Evolutionary conservation across 139 green algal genomes (phyloP).

Genomic region (Limnomonas spitsbergensis): DNA sequence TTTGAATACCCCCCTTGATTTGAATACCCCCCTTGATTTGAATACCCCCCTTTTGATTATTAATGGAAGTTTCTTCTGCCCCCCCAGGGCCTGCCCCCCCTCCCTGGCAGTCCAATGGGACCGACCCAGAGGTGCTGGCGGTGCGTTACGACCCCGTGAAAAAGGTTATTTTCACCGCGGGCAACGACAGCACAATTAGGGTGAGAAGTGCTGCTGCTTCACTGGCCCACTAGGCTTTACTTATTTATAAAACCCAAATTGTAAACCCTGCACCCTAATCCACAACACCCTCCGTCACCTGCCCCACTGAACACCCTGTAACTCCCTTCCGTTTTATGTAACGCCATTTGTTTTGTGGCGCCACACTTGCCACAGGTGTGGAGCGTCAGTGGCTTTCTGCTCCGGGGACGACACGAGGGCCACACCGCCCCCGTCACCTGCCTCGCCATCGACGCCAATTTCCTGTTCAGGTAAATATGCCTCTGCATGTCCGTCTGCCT

Average conservation of each 20-base stretch:
- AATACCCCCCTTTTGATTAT: too few relatives aligned
- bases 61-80: too few relatives aligned
- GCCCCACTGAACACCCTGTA: too few relatives aligned
- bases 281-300: too few relatives aligned
- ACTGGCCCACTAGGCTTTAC: too few relatives aligned
- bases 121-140: constrained; percentile 56
- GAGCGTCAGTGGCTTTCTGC: constrained; percentile 33
- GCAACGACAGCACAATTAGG: constrained; percentile 54
- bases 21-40: too few relatives aligned
- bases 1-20: too few relatives aligned
- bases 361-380: constrained; percentile 49
- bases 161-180: constrained; percentile 58
- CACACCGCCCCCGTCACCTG: constrained; percentile 59
- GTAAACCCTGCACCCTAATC: too few relatives aligned
- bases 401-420: constrained; percentile 51
- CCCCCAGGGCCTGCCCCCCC: too few relatives aligned
- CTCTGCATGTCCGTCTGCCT: neutral
- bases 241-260: too few relatives aligned
- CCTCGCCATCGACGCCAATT: constrained; percentile 62
- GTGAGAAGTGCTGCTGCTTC: constrained; percentile 24
- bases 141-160: constrained; percentile 48
- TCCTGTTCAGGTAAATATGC: constrained; percentile 52
- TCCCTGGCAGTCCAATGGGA: neutral
- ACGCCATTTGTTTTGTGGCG: too few relatives aligned
- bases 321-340: too few relatives aligned